Evolutionary conservation across 306 rosid species (phyloP).

Genomic region (Castanea sativa): DNA sequence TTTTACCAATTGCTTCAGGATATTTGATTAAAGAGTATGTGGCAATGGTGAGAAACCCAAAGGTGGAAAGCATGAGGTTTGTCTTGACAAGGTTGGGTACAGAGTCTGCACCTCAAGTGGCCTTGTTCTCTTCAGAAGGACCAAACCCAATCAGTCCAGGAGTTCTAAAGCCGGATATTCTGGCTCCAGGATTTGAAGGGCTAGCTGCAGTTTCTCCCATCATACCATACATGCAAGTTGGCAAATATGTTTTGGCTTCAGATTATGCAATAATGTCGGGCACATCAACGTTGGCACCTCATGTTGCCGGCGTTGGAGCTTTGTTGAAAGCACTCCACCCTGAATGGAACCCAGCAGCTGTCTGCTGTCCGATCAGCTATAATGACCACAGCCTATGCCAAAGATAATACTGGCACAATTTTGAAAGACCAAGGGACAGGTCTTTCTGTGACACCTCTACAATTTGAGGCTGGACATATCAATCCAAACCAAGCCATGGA

Average conservation of each 20-base stretch:
- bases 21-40: not conserved
- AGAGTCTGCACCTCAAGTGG: conserved; percentile 7
- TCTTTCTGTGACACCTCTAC: conserved; percentile 8
- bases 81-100: conserved; percentile 4
- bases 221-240: not conserved
- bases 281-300: too few relatives aligned
- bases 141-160: not conserved
- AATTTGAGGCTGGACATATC: conserved; percentile 11
- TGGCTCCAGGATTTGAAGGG: not conserved
- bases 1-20: not conserved
- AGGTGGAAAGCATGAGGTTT: not conserved
- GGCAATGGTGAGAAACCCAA: not conserved
- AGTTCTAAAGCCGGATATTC: conserved; percentile 12
- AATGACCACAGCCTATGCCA: conserved; percentile 11
- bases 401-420: not conserved
- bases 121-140: conserved; percentile 10
- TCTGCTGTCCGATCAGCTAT: not conserved
- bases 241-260: not conserved
- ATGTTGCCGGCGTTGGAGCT: too few relatives aligned
- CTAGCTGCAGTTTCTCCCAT: not conserved
- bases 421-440: not conserved
- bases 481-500: conserved; percentile 12
- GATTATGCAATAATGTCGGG: not conserved
- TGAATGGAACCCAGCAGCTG: too few relatives aligned
- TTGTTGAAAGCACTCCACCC: too few relatives aligned